These are phyloP conservation scores for Ogataea nitratoaversa DNA, from an alignment of 805 yeast species.

Conservation along the genomic window DNA sequence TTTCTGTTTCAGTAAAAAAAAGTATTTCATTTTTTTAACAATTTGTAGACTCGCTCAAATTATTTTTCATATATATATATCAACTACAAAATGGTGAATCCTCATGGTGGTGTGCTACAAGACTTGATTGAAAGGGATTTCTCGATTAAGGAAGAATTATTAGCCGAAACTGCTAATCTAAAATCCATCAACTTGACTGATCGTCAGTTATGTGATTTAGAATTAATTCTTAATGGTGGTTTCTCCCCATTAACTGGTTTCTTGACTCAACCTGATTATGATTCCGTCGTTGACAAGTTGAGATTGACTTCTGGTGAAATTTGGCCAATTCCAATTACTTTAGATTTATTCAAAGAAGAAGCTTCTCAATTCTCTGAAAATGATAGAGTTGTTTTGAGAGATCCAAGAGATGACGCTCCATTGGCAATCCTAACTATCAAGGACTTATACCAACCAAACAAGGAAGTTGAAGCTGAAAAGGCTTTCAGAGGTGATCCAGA, in stretches of 20 bases:
- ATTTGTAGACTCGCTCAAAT: no score
- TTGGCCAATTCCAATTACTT: conserved; percentile 91
- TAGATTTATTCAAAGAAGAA: conserved; percentile 59
- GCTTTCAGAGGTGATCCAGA: conserved; percentile 97
- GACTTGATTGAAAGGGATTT: conserved; percentile 84
- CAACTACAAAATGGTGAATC: conserved; percentile 51
- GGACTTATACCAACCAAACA: conserved; percentile 80
- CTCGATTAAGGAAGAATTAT: conserved; percentile 48
- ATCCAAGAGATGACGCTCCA: conserved; percentile 73
- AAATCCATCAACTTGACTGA: conserved; percentile 58
- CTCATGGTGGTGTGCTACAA: conserved; percentile 90
- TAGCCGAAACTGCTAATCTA: conserved; percentile 53
- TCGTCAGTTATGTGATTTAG: conserved; percentile 91
- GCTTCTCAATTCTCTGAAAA: conserved; percentile 49
- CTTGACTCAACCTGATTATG: conserved; percentile 63
- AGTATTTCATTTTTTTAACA: no score
- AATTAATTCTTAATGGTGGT: conserved; percentile 88
- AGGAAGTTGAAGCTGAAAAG: conserved; percentile 70
- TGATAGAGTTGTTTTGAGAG: conserved; percentile 67
- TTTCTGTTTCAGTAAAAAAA: no score
- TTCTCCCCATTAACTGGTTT: conserved; percentile 80
- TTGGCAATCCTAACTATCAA: conserved; percentile 78
- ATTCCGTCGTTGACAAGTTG: conserved; percentile 60
- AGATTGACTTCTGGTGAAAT: conserved; percentile 72
- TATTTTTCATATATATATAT: neutral